These are phyloP conservation scores for Pseudogymnoascus sp. DNA, from an alignment of 2,329 filamentous ascomycete species.

Conservation along the genomic window DNA sequence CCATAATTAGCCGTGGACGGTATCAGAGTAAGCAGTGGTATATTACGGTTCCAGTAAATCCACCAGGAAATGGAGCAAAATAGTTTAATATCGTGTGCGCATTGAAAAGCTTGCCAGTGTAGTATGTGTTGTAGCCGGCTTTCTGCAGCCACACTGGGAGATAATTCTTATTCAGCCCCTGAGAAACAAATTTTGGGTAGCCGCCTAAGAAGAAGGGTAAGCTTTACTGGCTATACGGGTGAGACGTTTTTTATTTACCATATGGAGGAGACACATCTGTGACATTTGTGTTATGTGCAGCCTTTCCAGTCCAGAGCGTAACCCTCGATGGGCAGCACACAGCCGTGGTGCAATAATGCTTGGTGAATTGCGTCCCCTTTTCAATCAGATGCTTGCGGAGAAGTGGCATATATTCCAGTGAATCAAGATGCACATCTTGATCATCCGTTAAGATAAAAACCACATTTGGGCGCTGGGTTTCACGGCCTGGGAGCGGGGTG, in stretches of 20 bases:
- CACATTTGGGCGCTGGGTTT: constrained; percentile 42
- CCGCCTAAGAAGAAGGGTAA: constrained; percentile 35
- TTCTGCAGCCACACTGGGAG: constrained; percentile 66
- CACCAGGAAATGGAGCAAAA: constrained; percentile 49
- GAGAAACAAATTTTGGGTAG: constrained; percentile 59
- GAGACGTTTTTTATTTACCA: constrained; percentile 31
- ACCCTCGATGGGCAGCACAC: constrained; percentile 59
- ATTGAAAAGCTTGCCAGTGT: constrained; percentile 68
- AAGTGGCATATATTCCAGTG: constrained; percentile 51
- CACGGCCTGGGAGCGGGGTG: not conserved
- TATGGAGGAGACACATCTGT: constrained; percentile 45
- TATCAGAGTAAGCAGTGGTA: constrained; percentile 49
- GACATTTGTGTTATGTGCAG: constrained; percentile 59
- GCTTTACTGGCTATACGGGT: constrained; percentile 28
- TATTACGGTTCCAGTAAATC: constrained; percentile 41
- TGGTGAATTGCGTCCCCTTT: constrained; percentile 50
- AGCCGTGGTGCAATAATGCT: constrained; percentile 56
- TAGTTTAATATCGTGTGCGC: constrained; percentile 56
- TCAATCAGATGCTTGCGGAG: constrained; percentile 48
- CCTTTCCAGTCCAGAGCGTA: constrained; percentile 54
- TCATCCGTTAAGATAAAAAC: constrained; percentile 61
- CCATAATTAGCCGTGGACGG: constrained; percentile 22
- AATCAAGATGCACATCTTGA: constrained; percentile 56
- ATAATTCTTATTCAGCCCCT: constrained; percentile 62
- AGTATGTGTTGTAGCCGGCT: constrained; percentile 65